Base-by-base conservation (phyloP, 2,329 filamentous ascomycete species). In the Verticillium nonalfalfae region DNA sequence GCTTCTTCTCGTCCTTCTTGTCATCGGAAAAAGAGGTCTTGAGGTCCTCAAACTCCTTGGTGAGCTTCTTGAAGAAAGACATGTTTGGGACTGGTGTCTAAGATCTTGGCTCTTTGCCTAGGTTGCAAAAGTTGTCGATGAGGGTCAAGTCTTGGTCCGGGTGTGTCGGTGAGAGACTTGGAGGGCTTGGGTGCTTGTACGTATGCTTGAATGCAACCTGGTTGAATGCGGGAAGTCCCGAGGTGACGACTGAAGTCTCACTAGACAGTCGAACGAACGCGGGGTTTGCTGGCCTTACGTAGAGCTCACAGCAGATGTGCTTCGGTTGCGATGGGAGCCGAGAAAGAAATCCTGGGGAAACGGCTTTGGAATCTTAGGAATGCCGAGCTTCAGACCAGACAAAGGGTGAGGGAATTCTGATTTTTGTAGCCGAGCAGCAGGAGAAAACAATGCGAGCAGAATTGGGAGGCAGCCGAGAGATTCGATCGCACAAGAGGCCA, bases 31-130 rank as follows among this genome's bases (percentile, higher is more conserved):
- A 63, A 56, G 78, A 78, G 66, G 82, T 74, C 58, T 74, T 76
- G 60, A 84, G 73, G 67, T 78, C 76, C 68, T 83, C 79, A 52
- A 80, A 74, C 65, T 77, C 72, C 66, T 76, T 71, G 62, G 73
- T 71, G 57, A 79, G 66, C 66, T 78, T 78, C 64, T 75, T 76
- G 68, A 79, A 75, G 68, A 79, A 79, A 39, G 77, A 79, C 77
- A 79, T 80, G 64, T 59, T 72, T 68, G 14, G 14, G 9, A 26
- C 18, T n/a, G 45, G 39, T n/a, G n/a, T 50, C 18, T n/a, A 18
- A 15, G 7, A 10, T 50, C 45, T 50, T 18, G 45, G 26, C 7
- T 50, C 9, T 50, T 18, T 50, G 45, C 21, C 18, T 21, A 11
- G 18, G 4, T 50, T 18, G 45, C 18, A 10, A 50, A 26, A 50